These are phyloP conservation scores for Austroboletus eburneus DNA, from an alignment of 768 basidiomycete species.

Conservation along the genomic window DNA sequence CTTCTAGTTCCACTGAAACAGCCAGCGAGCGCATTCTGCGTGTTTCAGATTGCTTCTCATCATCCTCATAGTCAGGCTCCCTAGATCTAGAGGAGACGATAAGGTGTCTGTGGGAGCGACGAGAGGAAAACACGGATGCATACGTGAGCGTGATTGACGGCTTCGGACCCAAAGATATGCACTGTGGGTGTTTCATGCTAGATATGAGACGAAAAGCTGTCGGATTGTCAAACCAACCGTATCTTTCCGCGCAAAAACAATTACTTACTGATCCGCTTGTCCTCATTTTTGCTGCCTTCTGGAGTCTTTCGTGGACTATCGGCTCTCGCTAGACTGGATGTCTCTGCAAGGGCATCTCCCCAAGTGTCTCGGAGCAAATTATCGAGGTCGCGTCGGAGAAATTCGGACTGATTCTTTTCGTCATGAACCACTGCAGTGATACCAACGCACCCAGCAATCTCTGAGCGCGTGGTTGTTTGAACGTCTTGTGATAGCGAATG, in stretches of 20 bases:
- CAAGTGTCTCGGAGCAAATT: conserved; percentile 20
- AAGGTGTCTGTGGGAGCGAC: not conserved
- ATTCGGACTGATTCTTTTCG: conserved; percentile 2
- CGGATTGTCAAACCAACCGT: not conserved
- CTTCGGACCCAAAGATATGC: conserved; percentile 42
- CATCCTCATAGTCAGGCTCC: conserved; percentile 51
- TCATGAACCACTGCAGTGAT: conserved; percentile 1
- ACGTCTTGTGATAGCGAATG: conserved; percentile 35
- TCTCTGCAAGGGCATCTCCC: conserved; percentile 8
- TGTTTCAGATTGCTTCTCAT: conserved; percentile 36
- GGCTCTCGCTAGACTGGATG: not conserved
- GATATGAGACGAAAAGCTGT: conserved; percentile 52
- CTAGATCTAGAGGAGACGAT: conserved; percentile 34
- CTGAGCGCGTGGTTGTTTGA: conserved; percentile 35
- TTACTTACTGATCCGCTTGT: not conserved
- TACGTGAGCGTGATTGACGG: conserved; percentile 37
- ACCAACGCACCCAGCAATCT: conserved; percentile 18
- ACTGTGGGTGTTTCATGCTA: conserved; percentile 23
- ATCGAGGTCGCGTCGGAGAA: conserved; percentile 23
- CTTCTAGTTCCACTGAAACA: conserved; percentile 37
- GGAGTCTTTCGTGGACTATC: conserved; percentile 7
- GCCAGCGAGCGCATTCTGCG: conserved; percentile 38
- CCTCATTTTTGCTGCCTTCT: not conserved
- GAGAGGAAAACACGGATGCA: conserved; percentile 9
- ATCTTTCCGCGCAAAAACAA: not conserved